Evolutionary conservation across 2,329 filamentous ascomycete species (phyloP).

Genomic region (Penicillium expansum): DNA sequence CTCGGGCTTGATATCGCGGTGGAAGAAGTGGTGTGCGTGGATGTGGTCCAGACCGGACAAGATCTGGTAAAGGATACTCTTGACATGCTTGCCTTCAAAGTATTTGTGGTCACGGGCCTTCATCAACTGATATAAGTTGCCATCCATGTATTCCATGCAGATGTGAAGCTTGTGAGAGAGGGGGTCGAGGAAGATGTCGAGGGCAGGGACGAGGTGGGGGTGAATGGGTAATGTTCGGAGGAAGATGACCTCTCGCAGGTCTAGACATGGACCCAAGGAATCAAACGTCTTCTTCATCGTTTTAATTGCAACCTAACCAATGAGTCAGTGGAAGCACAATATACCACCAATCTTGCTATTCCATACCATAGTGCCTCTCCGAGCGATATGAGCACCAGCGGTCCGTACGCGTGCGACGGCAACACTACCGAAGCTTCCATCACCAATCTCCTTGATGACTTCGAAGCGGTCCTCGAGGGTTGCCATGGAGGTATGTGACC

Average conservation of each 20-base stretch:
- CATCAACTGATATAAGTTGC: constrained; percentile 98
- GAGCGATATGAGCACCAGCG: constrained; percentile 82
- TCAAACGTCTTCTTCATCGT: constrained; percentile 99
- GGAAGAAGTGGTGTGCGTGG: constrained; percentile 95
- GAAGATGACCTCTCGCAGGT: constrained; percentile 96
- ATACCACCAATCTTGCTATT: constrained; percentile 8
- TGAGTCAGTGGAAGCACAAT: constrained; percentile 13
- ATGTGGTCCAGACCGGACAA: constrained; percentile 95
- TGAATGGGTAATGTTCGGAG: constrained; percentile 83
- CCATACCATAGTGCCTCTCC: constrained; percentile 87
- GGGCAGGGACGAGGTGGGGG: constrained; percentile 88
- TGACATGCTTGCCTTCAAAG: constrained; percentile 85
- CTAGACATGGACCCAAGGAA: constrained; percentile 82
- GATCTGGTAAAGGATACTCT: constrained; percentile 97
- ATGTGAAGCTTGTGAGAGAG: constrained; percentile 96
- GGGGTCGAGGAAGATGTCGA: constrained; percentile 97
- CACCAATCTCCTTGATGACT: constrained; percentile 94
- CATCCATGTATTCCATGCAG: constrained; percentile 99
- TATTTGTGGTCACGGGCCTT: constrained; percentile 95
- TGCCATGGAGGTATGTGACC: constrained; percentile 53
- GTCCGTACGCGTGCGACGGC: constrained; percentile 86
- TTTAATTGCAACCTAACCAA: constrained; percentile 85
- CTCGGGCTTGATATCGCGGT: constrained; percentile 98
- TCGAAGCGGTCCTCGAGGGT: constrained; percentile 91
- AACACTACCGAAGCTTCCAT: constrained; percentile 97